These are phyloP conservation scores for Phialophora tarda DNA, from an alignment of 2,329 filamentous ascomycete species.

Conservation along the genomic window DNA sequence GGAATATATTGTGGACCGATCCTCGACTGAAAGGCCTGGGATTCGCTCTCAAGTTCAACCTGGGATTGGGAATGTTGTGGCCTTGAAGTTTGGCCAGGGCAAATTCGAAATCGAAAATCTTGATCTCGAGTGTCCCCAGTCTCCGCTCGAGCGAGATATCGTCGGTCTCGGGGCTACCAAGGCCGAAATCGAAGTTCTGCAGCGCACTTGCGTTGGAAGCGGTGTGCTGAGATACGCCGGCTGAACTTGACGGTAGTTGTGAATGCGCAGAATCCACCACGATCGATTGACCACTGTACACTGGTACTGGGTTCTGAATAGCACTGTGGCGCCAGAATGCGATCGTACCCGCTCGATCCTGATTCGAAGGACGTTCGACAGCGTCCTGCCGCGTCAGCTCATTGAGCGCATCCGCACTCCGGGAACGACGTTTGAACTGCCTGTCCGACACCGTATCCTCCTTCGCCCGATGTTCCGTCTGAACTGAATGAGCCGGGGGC, in stretches of 20 bases:
- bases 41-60: constrained; percentile 10
- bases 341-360: constrained; percentile 50
- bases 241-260: constrained; percentile 11
- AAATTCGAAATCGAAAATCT: constrained; percentile 57
- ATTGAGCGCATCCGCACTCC: constrained; percentile 51
- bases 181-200: constrained; percentile 40
- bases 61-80: constrained; percentile 37
- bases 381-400: constrained; percentile 42
- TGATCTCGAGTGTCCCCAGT: constrained; percentile 57
- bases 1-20: constrained; percentile 25
- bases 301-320: constrained; percentile 40
- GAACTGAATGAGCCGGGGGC: constrained; percentile 1
- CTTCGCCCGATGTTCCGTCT: constrained; percentile 16
- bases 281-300: constrained; percentile 35
- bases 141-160: constrained; percentile 53
- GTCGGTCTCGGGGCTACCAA: constrained; percentile 43
- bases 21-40: constrained; percentile 15
- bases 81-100: constrained; percentile 56
- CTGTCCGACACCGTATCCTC: constrained; percentile 31
- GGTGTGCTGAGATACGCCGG: constrained; percentile 22
- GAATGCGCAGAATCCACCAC: constrained; percentile 29
- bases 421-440: constrained; percentile 50
- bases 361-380: constrained; percentile 48
- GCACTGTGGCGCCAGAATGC: constrained; percentile 47
- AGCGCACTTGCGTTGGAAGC: constrained; percentile 27